Conservation (phyloP, 2,329 filamentous ascomycete genomes). For the Hypoxylon sp. region DNA sequence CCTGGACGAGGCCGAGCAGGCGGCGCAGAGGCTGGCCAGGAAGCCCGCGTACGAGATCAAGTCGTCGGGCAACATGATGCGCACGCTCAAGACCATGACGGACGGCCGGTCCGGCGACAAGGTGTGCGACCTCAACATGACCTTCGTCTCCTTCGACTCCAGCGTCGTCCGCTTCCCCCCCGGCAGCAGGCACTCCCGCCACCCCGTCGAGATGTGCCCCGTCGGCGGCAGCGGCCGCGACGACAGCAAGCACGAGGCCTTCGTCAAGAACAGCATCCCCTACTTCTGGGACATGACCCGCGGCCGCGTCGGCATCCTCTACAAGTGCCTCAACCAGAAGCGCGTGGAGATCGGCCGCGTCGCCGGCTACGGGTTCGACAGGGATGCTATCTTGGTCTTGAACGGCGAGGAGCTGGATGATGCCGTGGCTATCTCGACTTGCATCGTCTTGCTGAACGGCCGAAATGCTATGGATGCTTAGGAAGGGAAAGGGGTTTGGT, state of each 20-base stretch:
- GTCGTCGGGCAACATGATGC: constrained; percentile 49
- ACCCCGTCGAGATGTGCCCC: constrained; percentile 45
- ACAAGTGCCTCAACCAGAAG: constrained; percentile 48
- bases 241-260: constrained; percentile 46
- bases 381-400: constrained; percentile 46
- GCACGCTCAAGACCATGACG: constrained; percentile 47
- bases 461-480: constrained; percentile 48
- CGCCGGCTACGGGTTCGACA: constrained; percentile 45
- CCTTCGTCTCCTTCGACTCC: constrained; percentile 47
- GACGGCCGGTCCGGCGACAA: constrained; percentile 37
- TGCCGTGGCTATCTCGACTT: constrained; percentile 45
- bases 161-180: constrained; percentile 44
- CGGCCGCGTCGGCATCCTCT: constrained; percentile 44
- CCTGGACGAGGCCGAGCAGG: constrained; percentile 40
- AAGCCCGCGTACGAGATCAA: constrained; percentile 41
- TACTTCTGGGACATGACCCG: constrained; percentile 49
- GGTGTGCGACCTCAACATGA: constrained; percentile 48
- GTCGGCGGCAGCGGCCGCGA: constrained; percentile 38
- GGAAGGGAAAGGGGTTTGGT: too few relatives aligned
- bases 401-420: constrained; percentile 46
- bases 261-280: constrained; percentile 46
- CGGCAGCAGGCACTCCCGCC: constrained; percentile 43
- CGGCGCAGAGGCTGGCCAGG: constrained; percentile 30
- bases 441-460: constrained; percentile 46
- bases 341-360: constrained; percentile 46